Evolutionary conservation across 176 grass and related monocot genomes (phyloP).

Genomic region (Tuctoria greenei): DNA sequence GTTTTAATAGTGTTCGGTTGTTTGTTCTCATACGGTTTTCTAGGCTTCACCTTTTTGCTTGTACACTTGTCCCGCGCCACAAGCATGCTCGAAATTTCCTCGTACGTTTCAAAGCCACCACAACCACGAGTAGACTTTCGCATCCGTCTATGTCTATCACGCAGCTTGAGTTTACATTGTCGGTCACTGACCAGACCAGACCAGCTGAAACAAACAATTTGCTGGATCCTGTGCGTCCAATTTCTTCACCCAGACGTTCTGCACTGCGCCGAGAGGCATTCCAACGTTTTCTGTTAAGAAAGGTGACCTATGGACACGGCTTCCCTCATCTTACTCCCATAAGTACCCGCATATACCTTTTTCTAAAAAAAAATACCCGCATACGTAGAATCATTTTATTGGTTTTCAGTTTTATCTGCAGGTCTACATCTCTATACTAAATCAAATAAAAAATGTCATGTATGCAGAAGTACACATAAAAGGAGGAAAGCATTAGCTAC

Average conservation of each 20-base stretch:
- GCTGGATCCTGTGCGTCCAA: neutral
- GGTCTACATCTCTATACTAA: no score
- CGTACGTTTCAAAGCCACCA: neutral
- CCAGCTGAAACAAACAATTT: neutral
- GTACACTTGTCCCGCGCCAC: neutral
- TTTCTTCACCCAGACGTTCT: neutral
- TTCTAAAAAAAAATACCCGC: no score
- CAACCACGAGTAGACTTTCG: neutral
- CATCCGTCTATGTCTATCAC: neutral
- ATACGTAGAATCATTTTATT: no score
- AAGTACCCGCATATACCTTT: no score
- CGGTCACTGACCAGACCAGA: neutral
- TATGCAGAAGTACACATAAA: no score
- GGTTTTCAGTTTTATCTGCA: no score
- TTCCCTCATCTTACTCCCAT: no score
- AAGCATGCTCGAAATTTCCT: neutral
- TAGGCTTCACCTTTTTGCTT: neutral
- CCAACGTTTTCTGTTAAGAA: no score
- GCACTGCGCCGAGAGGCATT: neutral
- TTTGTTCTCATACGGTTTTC: neutral
- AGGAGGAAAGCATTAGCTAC: neutral
- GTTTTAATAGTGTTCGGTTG: neutral
- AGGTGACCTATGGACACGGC: no score
- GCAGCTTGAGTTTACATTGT: neutral
- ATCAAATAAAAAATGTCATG: no score